These are phyloP conservation scores for Zelopaecilomyces penicillatus DNA, from an alignment of 2,329 filamentous ascomycete species.

Conservation along the genomic window DNA sequence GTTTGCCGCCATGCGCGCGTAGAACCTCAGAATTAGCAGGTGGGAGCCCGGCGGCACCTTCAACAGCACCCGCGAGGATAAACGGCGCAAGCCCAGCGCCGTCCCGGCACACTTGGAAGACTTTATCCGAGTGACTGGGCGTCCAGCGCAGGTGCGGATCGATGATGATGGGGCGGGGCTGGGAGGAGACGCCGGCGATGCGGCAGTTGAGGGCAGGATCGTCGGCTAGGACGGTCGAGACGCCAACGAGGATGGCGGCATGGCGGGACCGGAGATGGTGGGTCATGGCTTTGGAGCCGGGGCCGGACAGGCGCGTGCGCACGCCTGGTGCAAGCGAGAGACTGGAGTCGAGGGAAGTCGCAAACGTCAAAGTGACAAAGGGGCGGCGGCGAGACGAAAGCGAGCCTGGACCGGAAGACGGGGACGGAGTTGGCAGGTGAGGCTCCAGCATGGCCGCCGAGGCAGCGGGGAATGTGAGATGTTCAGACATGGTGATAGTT, in stretches of 20 bases:
- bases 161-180: conserved; percentile 75
- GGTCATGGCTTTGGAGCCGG: conserved; percentile 82
- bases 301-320: conserved; percentile 77
- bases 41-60: conserved; percentile 31
- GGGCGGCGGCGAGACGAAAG: conserved; percentile 18
- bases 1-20: conserved; percentile 44
- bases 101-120: conserved; percentile 55
- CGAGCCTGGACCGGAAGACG: background rate
- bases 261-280: conserved; percentile 79
- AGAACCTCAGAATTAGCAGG: conserved; percentile 34
- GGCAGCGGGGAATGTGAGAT: conserved; percentile 24
- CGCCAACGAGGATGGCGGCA: conserved; percentile 77
- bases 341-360: conserved; percentile 77
- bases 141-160: conserved; percentile 73
- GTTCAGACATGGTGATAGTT: conserved; percentile 22
- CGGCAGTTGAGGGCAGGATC: conserved; percentile 81
- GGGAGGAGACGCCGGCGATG: conserved; percentile 50
- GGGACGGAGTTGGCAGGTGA: conserved; percentile 15
- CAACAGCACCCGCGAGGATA: conserved; percentile 49
- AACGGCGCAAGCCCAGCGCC: conserved; percentile 66
- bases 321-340: conserved; percentile 68
- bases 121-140: conserved; percentile 49
- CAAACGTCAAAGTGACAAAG: conserved; percentile 78
- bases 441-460: conserved; percentile 24
- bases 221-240: conserved; percentile 75